phyloP scores from a whole-genome alignment of 805 yeast species.

The Clavispora fructus region DNA sequence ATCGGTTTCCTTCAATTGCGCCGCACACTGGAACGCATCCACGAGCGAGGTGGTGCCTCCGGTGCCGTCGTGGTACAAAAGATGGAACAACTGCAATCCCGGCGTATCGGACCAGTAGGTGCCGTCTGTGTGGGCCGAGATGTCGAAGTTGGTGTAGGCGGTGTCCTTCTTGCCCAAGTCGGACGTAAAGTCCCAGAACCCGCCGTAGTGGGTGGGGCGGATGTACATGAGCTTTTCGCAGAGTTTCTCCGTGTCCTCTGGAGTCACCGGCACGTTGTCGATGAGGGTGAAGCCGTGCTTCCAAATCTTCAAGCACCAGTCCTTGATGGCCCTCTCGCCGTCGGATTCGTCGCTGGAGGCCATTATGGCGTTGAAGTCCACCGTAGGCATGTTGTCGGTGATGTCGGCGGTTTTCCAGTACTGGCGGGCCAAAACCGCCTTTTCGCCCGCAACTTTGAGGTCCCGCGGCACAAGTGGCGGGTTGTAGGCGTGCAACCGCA shows the following conservation, averaged over 20 bases:
- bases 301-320: conserved; percentile 52
- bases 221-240: conserved; percentile 55
- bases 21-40: conserved; percentile 62
- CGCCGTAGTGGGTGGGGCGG: conserved; percentile 72
- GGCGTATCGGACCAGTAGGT: conserved; percentile 74
- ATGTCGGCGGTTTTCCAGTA: conserved; percentile 45
- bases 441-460: conserved; percentile 22
- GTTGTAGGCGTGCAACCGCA: conserved; percentile 46
- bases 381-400: conserved; percentile 37
- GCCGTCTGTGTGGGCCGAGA: conserved; percentile 66
- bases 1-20: conserved; percentile 36
- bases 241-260: conserved; percentile 54
- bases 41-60: conserved; percentile 68
- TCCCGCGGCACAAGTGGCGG: conserved; percentile 39
- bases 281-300: conserved; percentile 58
- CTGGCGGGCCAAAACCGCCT: conserved; percentile 23
- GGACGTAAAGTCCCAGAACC: conserved; percentile 74
- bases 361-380: conserved; percentile 47
- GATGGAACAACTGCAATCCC: conserved; percentile 63
- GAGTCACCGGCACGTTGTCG: conserved; percentile 53
- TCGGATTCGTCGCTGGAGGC: conserved; percentile 20
- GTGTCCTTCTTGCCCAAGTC: conserved; percentile 64
- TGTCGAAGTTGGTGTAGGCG: conserved; percentile 65
- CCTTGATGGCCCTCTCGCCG: conserved; percentile 41
- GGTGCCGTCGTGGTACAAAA: conserved; percentile 55